phyloP scores from a whole-genome alignment of 805 yeast species.

The Pichia cephalocereana region DNA sequence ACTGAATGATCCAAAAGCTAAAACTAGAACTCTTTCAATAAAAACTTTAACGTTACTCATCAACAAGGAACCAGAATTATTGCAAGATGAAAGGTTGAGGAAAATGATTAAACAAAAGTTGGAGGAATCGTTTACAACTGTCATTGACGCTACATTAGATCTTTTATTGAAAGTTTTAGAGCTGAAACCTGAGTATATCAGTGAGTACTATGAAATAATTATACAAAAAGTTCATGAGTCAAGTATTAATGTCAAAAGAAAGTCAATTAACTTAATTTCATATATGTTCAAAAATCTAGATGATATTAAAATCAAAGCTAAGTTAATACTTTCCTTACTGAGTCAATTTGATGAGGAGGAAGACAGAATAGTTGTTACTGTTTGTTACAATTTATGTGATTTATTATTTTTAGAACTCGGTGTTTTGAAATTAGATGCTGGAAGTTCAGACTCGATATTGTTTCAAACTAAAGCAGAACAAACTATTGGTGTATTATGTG shows the following conservation, averaged over 20 bases:
- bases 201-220: conserved; percentile 40
- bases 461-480: conserved; percentile 1
- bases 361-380: conserved; percentile 36
- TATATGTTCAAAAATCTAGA: conserved; percentile 34
- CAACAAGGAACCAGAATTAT: conserved; percentile 40
- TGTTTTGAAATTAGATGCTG: background rate
- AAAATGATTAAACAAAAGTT: conserved; percentile 43
- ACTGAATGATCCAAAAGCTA: conserved; percentile 40
- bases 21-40: conserved; percentile 54
- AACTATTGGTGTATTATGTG: conserved; percentile 23
- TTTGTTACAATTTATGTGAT: conserved; percentile 29
- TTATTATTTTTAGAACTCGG: conserved; percentile 26
- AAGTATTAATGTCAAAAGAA: conserved; percentile 56
- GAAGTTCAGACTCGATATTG: background rate
- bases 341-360: conserved; percentile 65
- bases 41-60: conserved; percentile 51
- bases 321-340: conserved; percentile 43
- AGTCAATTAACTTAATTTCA: conserved; percentile 45
- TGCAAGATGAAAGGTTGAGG: conserved; percentile 42
- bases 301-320: conserved; percentile 27
- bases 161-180: conserved; percentile 43
- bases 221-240: conserved; percentile 45
- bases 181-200: conserved; percentile 34
- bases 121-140: conserved; percentile 56
- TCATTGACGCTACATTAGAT: conserved; percentile 69